Evolutionary conservation across 164 flowering plant species (phyloP).

Genomic region (Tetracentron sinense): DNA sequence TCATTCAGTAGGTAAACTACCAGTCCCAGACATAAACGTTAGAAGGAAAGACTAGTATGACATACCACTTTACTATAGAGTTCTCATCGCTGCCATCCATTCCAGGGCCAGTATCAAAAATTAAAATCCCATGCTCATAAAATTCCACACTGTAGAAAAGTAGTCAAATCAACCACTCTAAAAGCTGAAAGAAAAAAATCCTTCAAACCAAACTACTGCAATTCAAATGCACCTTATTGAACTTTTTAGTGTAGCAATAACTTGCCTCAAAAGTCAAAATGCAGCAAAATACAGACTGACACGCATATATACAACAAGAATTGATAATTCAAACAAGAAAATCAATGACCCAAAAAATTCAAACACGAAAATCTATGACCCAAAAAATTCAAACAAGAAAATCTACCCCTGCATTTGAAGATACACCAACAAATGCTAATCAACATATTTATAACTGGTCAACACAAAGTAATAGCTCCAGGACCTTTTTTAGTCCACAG

Average conservation of each 20-base stretch:
- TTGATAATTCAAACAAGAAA: no score
- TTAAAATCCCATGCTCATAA: slow-evolving; percentile 28
- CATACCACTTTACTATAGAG: slow-evolving; percentile 71
- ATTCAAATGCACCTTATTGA: background rate
- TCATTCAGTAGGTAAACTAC: background rate
- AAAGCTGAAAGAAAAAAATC: background rate
- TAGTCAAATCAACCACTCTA: background rate
- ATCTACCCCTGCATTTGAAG: background rate
- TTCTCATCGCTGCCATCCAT: slow-evolving; percentile 74
- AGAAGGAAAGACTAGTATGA: background rate
- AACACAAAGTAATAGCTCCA: no score
- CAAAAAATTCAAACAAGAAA: background rate
- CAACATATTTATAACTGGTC: no score
- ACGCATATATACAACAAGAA: no score
- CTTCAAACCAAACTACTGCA: background rate
- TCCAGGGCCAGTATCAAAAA: slow-evolving; percentile 79
- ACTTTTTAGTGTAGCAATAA: no score
- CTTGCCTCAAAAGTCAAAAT: no score
- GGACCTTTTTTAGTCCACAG: no score
- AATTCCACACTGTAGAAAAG: slow-evolving; percentile 51
- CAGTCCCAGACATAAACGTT: background rate
- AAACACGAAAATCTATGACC: background rate
- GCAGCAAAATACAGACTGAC: no score
- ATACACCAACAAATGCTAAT: no score
- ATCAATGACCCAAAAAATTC: background rate